phyloP scores from a whole-genome alignment of 331 rosid genomes.

The Malus hybrid region DNA sequence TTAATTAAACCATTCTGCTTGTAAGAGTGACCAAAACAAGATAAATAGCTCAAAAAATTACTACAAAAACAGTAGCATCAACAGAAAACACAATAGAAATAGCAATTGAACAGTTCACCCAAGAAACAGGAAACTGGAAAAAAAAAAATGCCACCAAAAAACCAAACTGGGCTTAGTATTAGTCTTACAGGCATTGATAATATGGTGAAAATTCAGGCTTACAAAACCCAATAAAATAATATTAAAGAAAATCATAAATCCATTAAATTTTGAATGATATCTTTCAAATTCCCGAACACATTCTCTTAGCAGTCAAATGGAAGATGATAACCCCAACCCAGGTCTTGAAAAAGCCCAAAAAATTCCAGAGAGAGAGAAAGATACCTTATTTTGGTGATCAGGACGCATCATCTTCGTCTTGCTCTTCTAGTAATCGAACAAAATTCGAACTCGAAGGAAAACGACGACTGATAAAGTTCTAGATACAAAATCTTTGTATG shows the following conservation, averaged over 20 bases:
- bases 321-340: not conserved
- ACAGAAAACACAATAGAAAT: not conserved
- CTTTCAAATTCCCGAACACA: not conserved
- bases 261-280: not conserved
- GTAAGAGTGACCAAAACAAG: not conserved
- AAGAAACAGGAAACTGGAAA: not conserved
- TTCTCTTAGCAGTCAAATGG: not conserved
- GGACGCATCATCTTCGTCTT: constrained; percentile 55
- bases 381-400: constrained; percentile 69
- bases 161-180: not conserved
- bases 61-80: not conserved
- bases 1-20: not conserved
- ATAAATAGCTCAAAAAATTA: not conserved
- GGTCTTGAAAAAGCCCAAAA: not conserved
- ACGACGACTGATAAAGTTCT: not conserved
- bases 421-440: not conserved
- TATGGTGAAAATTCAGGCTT: not conserved
- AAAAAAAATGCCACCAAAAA: not conserved
- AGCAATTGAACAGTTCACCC: not conserved
- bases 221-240: not conserved
- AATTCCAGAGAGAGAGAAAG: not conserved
- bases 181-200: not conserved
- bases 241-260: not conserved
- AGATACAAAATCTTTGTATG: constrained; percentile 11
- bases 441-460: constrained; percentile 13